Percentiles rank a stretch among this genome's conserved stretches.
These are phyloP conservation scores for Fusarium scirpi DNA, from an alignment of 2,329 filamentous ascomycete genomes.

Conservation along the genomic window DNA sequence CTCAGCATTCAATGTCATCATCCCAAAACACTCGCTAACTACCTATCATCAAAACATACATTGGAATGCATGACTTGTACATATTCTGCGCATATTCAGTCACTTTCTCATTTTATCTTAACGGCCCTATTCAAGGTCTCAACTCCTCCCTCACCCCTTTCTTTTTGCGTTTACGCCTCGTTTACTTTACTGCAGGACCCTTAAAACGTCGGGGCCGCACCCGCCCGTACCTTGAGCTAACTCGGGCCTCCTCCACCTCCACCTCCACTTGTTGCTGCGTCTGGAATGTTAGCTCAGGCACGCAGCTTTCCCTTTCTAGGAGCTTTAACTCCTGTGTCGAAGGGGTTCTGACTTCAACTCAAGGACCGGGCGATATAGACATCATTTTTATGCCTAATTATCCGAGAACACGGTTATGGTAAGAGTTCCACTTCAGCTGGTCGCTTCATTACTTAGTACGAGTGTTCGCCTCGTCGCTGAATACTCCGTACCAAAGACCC, in stretches of 20 bases:
- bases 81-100: background rate
- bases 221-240: slow-evolving; percentile 32
- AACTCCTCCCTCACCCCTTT: background rate
- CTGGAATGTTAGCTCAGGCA: slow-evolving; percentile 30
- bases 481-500: background rate
- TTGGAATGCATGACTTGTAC: slow-evolving; percentile 8
- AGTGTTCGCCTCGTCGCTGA: background rate
- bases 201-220: slow-evolving; percentile 14
- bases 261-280: background rate
- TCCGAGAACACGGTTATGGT: background rate
- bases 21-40: background rate
- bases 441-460: background rate
- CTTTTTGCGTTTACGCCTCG: background rate
- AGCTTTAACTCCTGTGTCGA: background rate
- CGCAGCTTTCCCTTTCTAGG: slow-evolving; percentile 15
- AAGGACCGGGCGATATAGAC: background rate
- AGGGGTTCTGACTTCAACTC: background rate
- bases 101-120: background rate
- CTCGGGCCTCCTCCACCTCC: slow-evolving; percentile 15
- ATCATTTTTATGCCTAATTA: background rate
- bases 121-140: background rate
- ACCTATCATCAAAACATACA: background rate
- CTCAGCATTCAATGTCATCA: slow-evolving; percentile 11
- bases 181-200: slow-evolving; percentile 16
- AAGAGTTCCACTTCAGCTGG: background rate